A percentile compares a stretch with the other conserved stretches of the same genome.
Conservation (phyloP, 1,139 yeast species). For the Saccharomycopsis hybrid region DNA sequence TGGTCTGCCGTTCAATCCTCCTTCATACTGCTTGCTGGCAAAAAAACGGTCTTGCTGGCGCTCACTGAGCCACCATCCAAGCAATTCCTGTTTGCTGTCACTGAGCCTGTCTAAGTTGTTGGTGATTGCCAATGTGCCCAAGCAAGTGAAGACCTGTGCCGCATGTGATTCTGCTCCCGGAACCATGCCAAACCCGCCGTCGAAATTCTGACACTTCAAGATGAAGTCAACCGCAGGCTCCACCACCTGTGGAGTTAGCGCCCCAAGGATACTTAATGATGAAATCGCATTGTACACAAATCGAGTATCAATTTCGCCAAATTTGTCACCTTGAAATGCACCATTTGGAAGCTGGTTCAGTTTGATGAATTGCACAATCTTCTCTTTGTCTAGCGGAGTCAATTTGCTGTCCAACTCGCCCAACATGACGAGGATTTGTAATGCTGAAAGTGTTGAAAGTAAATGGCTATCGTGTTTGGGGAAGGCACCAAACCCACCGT, state of each 20-base stretch:
- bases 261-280: constrained; percentile 62
- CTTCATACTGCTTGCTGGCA: constrained; percentile 33
- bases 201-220: constrained; percentile 73
- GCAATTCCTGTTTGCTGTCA: constrained; percentile 27
- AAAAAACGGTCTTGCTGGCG: constrained; percentile 57
- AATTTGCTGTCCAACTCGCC: constrained; percentile 31
- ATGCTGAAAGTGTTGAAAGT: constrained; percentile 78
- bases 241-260: constrained; percentile 51
- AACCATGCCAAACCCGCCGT: constrained; percentile 90
- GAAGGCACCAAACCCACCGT: constrained; percentile 88
- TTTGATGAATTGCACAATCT: constrained; percentile 42
- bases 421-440: constrained; percentile 67
- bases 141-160: constrained; percentile 84
- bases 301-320: constrained; percentile 90
- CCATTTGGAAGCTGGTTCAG: constrained; percentile 67
- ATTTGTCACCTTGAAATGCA: constrained; percentile 80
- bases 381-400: constrained; percentile 28
- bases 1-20: constrained; percentile 96
- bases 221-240: constrained; percentile 65
- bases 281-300: constrained; percentile 81
- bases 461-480: constrained; percentile 88
- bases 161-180: constrained; percentile 97
- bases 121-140: constrained; percentile 72
- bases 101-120: constrained; percentile 49
- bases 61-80: constrained; percentile 84